Percentiles rank a stretch among this genome's conserved stretches.
These are phyloP conservation scores for Amanita phalloides DNA, from an alignment of 768 basidiomycete genomes.

Conservation along the genomic window DNA sequence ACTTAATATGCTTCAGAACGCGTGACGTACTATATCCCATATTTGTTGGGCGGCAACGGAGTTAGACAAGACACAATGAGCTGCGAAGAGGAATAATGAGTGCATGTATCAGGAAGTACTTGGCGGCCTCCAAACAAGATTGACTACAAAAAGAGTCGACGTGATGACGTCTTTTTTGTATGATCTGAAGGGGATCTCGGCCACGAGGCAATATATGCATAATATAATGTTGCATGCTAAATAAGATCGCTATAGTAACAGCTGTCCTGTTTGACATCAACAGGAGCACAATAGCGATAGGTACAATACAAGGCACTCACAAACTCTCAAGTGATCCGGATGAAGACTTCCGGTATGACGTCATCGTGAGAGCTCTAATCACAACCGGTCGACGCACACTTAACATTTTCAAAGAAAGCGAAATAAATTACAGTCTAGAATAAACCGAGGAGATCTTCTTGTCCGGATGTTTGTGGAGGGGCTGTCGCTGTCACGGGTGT, in stretches of 20 bases:
- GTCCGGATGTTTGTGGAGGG: constrained; percentile 16
- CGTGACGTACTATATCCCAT: constrained; percentile 36
- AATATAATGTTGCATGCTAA: background rate
- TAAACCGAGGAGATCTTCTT: constrained; percentile 40
- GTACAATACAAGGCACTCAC: background rate
- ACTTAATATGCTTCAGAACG: background rate
- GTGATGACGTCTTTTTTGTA: background rate
- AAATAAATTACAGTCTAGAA: constrained; percentile 23
- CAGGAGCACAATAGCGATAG: background rate
- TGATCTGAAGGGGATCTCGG: background rate
- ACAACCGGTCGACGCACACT: background rate
- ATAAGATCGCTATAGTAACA: background rate
- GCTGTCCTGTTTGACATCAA: background rate
- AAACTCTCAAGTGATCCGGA: background rate
- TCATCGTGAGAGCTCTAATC: background rate
- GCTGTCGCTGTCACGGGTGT: constrained; percentile 10
- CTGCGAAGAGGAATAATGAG: constrained; percentile 4
- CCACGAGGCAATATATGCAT: background rate
- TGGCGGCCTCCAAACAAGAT: background rate
- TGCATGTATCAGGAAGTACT: constrained; percentile 1
- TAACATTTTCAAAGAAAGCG: background rate
- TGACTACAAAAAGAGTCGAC: background rate
- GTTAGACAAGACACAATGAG: constrained; percentile 10
- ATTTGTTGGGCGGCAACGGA: constrained; percentile 36
- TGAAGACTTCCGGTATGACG: background rate